Conservation (phyloP, 257 asterid genomes). For the Lycium ferocissimum region DNA sequence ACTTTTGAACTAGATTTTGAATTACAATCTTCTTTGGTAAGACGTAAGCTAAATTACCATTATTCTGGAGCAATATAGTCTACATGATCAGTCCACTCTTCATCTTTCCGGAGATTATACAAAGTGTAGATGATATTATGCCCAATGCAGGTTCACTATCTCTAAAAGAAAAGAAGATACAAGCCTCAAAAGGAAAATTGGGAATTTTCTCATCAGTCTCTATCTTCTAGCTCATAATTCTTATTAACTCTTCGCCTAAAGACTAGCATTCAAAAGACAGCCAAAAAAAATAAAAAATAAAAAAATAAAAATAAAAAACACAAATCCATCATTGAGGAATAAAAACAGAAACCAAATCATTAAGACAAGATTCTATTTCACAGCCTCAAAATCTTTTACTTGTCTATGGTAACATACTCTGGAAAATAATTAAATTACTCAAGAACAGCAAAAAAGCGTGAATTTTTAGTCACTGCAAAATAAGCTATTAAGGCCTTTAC, state of each 20-base stretch:
- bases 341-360: too few species aligned
- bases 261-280: neutral
- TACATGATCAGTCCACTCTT: too few species aligned
- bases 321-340: too few species aligned
- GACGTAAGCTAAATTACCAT: too few species aligned
- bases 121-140: neutral
- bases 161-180: neutral
- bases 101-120: too few species aligned
- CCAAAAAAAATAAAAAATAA: neutral
- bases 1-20: neutral
- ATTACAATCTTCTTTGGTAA: too few species aligned
- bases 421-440: neutral
- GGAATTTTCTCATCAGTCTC: neutral
- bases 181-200: neutral
- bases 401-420: neutral
- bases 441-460: neutral
- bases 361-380: too few species aligned
- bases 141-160: neutral
- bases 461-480: neutral
- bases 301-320: too few species aligned
- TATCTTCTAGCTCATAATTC: neutral
- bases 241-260: neutral
- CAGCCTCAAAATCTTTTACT: neutral
- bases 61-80: too few species aligned
- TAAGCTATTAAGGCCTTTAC: conserved; percentile 48